These are phyloP conservation scores for Oenanthe javanica DNA, from an alignment of 140 eudicot genomes.

Conservation along the genomic window DNA sequence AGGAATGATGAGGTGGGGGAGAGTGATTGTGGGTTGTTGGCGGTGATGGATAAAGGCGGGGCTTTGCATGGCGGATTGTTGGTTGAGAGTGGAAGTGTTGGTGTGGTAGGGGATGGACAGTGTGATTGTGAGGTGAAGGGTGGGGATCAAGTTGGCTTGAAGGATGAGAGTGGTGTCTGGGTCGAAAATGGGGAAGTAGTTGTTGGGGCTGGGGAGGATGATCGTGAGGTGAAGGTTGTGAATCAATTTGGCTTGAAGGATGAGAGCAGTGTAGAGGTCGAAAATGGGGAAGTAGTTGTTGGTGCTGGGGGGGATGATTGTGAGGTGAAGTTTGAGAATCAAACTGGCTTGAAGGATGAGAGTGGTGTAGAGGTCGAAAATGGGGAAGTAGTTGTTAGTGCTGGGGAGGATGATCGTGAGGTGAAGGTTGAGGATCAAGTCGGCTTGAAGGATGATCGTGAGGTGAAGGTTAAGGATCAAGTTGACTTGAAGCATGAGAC, in stretches of 20 bases:
- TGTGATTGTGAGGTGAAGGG: slow-evolving; percentile 7
- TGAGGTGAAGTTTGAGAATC: slow-evolving; percentile 14
- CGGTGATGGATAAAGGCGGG: not conserved
- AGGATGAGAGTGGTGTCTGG: not conserved
- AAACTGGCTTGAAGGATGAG: not conserved
- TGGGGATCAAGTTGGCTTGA: not conserved
- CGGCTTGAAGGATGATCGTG: not conserved
- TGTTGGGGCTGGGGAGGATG: slow-evolving; percentile 2
- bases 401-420: not conserved
- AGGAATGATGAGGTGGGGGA: not conserved
- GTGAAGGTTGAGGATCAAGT: not conserved
- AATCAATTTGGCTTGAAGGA: not conserved
- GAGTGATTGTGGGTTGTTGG: not conserved
- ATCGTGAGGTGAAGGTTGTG: too few species aligned
- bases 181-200: not conserved
- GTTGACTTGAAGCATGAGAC: not conserved
- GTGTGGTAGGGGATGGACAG: not conserved
- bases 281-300: slow-evolving; percentile 1
- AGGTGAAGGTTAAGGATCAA: not conserved
- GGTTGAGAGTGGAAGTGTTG: slow-evolving; percentile 1
- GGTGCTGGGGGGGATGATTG: not conserved
- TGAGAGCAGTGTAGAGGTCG: not conserved
- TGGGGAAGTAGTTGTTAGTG: not conserved
- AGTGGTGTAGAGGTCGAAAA: not conserved
- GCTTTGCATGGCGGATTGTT: not conserved